These are phyloP conservation scores for Coelastrella sp. DNA, from an alignment of 139 green algal species.

Conservation along the genomic window DNA sequence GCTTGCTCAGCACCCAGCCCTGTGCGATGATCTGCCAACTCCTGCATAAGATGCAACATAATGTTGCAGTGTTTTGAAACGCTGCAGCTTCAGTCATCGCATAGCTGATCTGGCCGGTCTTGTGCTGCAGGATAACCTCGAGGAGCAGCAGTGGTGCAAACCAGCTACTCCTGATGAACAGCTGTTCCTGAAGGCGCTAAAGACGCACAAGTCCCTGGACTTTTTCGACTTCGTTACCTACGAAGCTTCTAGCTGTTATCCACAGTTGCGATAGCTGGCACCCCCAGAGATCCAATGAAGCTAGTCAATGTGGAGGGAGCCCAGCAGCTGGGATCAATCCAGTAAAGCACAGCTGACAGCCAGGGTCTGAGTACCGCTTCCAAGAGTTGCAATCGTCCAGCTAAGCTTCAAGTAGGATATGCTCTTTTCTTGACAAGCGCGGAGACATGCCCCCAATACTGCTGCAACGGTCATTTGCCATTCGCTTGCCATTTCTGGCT, in stretches of 20 bases:
- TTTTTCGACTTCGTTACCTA: conserved; percentile 79
- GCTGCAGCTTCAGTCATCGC: too few relatives aligned
- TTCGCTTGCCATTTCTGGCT: too few relatives aligned
- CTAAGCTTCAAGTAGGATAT: too few relatives aligned
- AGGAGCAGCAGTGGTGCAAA: conserved; percentile 30
- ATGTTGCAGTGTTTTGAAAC: too few relatives aligned
- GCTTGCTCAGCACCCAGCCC: not conserved
- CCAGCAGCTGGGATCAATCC: not conserved
- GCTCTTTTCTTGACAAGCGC: too few relatives aligned
- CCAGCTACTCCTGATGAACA: conserved; percentile 46
- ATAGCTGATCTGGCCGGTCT: not conserved
- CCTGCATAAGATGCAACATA: not conserved
- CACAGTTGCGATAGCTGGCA: conserved; percentile 45
- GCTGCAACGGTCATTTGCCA: too few relatives aligned
- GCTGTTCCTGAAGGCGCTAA: conserved; percentile 56
- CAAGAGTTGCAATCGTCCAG: too few relatives aligned
- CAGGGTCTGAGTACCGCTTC: too few relatives aligned
- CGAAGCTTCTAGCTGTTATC: conserved; percentile 58
- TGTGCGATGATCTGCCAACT: not conserved
- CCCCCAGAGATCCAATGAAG: not conserved
- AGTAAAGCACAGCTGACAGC: too few relatives aligned
- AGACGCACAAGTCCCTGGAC: conserved; percentile 63
- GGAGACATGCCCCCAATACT: too few relatives aligned
- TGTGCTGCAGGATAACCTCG: conserved; percentile 55
- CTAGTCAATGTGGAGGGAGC: not conserved